Base-by-base conservation (phyloP, 805 yeast species). In the Zygosaccharomyces siamensis region DNA sequence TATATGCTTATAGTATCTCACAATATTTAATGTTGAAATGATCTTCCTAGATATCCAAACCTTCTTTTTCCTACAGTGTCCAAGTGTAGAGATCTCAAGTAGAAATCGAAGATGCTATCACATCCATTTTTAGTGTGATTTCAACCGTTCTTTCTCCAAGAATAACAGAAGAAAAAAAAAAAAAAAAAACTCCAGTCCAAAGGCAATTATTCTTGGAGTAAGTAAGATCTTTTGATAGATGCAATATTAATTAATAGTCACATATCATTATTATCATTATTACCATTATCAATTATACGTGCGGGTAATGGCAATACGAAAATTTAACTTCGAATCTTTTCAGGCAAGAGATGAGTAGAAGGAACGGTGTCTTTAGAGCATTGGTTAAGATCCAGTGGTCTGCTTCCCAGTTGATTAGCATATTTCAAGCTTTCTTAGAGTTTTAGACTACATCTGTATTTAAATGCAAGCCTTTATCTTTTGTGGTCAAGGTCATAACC, bases 401-500 rank as follows among this genome's bases (percentile, higher is more conserved):
- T 23, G 8, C 7, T 23, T 24, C n/a, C 14, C 10, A 39, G 31
- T 20, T 23, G 30, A 39, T 10, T 18, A 16, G 11, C 11, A 8
- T 24, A 12, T 16, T 37, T n/a, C 8, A 7, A 26, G 12, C 28
- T 7, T 39, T 10, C 7, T 39, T 24, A 7, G 11, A 20, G n/a
- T 36, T 12, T 36, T 10, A 26, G 11, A 18, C 5, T 39, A 23
- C 28, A 39, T n/a, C 21, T 26, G 21, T 8, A 90, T 92, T 97
- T 96, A 89, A 69, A 85, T 89, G 64, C 96, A 90, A 62, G 97
- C 96, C 0, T 76, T 92, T 43, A 79, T 92, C 18, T 79, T 89
- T 49, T 90, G 98, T 70, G 98, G 98, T 2, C 80, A 78, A 45
- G 98, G 98, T 11, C 72, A 73, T 16, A 74, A 76, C 41, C 72